Evolutionary conservation across 306 rosid genomes (phyloP).

Genomic region (Castanea sativa): DNA sequence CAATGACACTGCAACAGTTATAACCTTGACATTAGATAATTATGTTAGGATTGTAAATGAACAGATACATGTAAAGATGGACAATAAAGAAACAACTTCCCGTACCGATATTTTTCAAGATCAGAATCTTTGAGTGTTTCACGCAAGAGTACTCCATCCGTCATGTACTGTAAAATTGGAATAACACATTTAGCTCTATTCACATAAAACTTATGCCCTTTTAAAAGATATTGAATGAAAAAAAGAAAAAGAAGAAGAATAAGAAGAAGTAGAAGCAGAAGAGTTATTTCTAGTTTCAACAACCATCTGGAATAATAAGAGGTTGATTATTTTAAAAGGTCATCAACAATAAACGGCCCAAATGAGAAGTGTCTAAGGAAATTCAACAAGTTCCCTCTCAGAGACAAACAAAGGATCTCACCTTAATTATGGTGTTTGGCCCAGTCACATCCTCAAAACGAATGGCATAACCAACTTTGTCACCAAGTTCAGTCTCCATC

Average conservation of each 20-base stretch:
- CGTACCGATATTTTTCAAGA: slow-evolving; percentile 91
- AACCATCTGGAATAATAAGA: slow-evolving; percentile 2
- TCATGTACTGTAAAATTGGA: slow-evolving; percentile 81
- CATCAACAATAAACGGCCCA: not conserved
- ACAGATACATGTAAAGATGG: not conserved
- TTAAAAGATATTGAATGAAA: no score
- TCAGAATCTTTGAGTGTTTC: slow-evolving; percentile 98
- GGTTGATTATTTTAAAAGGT: not conserved
- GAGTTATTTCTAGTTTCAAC: not conserved
- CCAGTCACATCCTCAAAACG: slow-evolving; percentile 99
- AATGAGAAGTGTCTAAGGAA: not conserved
- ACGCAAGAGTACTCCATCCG: slow-evolving; percentile 96
- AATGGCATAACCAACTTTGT: slow-evolving; percentile 93
- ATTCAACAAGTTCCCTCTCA: not conserved
- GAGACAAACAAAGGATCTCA: slow-evolving; percentile 19
- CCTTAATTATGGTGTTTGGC: slow-evolving; percentile 86
- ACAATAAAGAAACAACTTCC: not conserved
- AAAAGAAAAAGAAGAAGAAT: no score
- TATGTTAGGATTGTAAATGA: slow-evolving; percentile 18
- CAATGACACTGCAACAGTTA: slow-evolving; percentile 71
- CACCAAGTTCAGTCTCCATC: slow-evolving; percentile 95
- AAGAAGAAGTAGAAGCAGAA: not conserved
- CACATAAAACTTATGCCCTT: not conserved
- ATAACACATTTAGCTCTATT: slow-evolving; percentile 6
- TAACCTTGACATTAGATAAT: slow-evolving; percentile 16